Base-by-base conservation (phyloP, 371 early-diverging fungal species). In the Mortierella sp. region DNA sequence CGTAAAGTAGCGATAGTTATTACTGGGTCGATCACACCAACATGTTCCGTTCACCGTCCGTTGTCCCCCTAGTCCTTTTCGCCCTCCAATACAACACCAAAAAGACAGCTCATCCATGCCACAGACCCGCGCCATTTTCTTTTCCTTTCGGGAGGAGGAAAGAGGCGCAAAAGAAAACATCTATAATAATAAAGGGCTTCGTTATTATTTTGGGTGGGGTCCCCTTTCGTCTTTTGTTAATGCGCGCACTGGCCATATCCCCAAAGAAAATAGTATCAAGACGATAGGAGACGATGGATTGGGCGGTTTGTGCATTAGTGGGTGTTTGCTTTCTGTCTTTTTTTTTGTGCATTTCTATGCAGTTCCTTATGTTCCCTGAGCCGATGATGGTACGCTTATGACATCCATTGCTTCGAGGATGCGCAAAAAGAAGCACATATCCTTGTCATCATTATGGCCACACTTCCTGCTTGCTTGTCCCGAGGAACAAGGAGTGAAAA, bases 221-320 rank as follows among this genome's bases (percentile, higher is more conserved):
- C 68, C 68, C 38, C 63, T 16, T 48, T 50, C 16, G 2, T 14
- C 16, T 16, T 16, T 65, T 21, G 68, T 65, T 65, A 65, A 65
- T 65, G 68, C 68, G 68, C 68, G 68, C 68, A 65, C 38, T 10
- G 68, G 42, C 68, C 68, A 65, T 65, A 38, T 65, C 68, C 68
- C 34, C 68, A 65, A 65, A 65, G 31, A 60, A 65, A 65, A 65
- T 38, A 21, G 68, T 38, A 65, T 38, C 38, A 42, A 19, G 42
- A 42, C 28, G 31, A 60, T 57, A 26, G 57, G 42, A 38, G 42
- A 38, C 42, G 42, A n/a, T 8, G 11, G 57, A 65, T 21, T 24
- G 68, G 38, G 63, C 63, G 38, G 11, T 21, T 34, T 34, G 38
- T 38, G 68, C 68, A 65, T 24, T 65, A 65, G 68, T 24, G 42